These are phyloP conservation scores for Raphanus raphanistrum DNA, from an alignment of 345 rosid species.

Conservation along the genomic window DNA sequence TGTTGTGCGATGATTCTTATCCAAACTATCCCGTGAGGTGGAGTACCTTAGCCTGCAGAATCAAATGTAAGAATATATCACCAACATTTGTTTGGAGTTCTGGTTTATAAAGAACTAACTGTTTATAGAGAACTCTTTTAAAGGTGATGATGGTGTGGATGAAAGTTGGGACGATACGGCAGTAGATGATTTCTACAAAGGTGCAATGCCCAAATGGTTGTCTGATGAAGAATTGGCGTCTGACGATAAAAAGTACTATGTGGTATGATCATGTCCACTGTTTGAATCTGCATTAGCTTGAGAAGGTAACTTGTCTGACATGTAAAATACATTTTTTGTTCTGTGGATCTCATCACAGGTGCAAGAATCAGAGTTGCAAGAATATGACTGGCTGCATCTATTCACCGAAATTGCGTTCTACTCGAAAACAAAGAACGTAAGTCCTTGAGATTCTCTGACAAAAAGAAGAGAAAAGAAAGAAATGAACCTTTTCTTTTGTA, in stretches of 20 bases:
- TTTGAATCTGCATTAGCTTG: background rate
- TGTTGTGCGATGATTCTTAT: background rate
- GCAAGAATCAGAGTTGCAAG: slow-evolving; percentile 13
- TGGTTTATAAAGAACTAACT: background rate
- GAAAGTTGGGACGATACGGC: background rate
- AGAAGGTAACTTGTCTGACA: background rate
- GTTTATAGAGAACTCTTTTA: slow-evolving; percentile 2
- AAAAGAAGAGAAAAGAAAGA: background rate
- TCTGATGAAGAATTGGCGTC: background rate
- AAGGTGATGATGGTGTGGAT: background rate
- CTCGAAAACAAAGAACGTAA: background rate
- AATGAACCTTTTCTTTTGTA: background rate
- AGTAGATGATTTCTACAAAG: background rate
- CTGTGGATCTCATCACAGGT: slow-evolving; percentile 3
- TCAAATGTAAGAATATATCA: background rate
- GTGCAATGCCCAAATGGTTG: slow-evolving; percentile 5
- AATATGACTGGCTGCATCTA: slow-evolving; percentile 16
- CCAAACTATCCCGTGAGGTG: background rate
- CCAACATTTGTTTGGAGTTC: background rate
- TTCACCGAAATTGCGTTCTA: slow-evolving; percentile 1
- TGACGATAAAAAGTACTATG: slow-evolving; percentile 4
- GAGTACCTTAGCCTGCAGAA: background rate
- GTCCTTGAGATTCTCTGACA: slow-evolving; percentile 2
- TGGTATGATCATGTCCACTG: slow-evolving; percentile 9
- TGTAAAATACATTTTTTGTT: background rate